Base-by-base conservation (phyloP, 2,329 filamentous ascomycete genomes). In the Chaetomiaceae sp. region DNA sequence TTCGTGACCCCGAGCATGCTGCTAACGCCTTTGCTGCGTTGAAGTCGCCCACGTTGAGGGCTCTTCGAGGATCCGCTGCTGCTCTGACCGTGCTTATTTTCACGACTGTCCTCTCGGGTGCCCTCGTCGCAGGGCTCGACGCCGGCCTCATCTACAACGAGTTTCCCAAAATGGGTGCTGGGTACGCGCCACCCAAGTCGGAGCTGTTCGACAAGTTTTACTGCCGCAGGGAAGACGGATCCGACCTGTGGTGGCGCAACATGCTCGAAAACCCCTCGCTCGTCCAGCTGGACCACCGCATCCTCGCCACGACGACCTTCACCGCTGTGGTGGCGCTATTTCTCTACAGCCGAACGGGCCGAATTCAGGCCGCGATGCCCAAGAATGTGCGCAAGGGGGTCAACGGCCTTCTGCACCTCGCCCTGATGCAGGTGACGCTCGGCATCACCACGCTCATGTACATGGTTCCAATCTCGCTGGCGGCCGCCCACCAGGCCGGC, bases 71-170 rank as follows among this genome's bases (percentile, higher is more conserved):
- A 57, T 83, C 81, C 17, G 83, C 88, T 18, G 75, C 80, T 6
- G 83, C 75, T 2, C 74, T 97, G 20, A 78, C 84, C 8, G 72
- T 75, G 3, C 78, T 98, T 20, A 82, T 95, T 57, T 97, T 95
- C 68, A 74, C 78, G 27, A 98, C 93, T 4, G 89, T 87, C 60
- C 87, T 98, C 78, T 96, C 93, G 4, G 93, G 91, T 44, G 91
- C 84, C 5, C 78, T 98, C 2, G 93, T 98, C 26, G 93, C 93
- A 6, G 93, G 93, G 26, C 82, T 98, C 12, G 93, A 98, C 62
- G 93, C 93, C 8, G 93, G 93, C 8, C 75, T 98, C 47, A 97
- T 98, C 68, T 98, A 98, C 74, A 98, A 98, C 65, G 89, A 98
- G 67, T 97, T 98, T 65, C 93, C 93, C 6, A 87, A 79, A 68